phyloP scores from a whole-genome alignment of 1,284 basidiomycete species.

The Fomitopsis schrenkii region DNA sequence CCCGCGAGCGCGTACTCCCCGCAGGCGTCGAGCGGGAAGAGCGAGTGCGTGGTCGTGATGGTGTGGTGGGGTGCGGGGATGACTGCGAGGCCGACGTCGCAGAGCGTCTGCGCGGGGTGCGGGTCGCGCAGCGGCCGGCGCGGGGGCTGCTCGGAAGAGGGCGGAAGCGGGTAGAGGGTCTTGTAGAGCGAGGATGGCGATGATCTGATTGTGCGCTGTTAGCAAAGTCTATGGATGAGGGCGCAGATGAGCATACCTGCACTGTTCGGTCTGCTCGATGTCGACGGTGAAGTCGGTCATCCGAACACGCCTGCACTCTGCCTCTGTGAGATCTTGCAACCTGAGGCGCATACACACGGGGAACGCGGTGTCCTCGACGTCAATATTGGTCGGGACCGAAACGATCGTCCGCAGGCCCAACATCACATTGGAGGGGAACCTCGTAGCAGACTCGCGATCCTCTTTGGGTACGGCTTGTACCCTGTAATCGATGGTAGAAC shows the following conservation, averaged over 20 bases:
- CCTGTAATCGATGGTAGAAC: slow-evolving; percentile 34
- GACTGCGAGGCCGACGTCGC: slow-evolving; percentile 43
- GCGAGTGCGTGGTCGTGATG: slow-evolving; percentile 43
- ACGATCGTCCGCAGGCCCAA: slow-evolving; percentile 59
- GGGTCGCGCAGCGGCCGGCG: slow-evolving; percentile 46
- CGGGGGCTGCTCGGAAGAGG: slow-evolving; percentile 56
- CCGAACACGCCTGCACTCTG: slow-evolving; percentile 47
- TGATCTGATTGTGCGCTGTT: slow-evolving; percentile 29
- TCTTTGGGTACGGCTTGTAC: slow-evolving; percentile 31
- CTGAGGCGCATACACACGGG: slow-evolving; percentile 58
- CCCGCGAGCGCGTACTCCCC: slow-evolving; percentile 43
- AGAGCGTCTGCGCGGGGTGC: slow-evolving; percentile 49
- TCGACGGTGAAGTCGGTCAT: slow-evolving; percentile 51
- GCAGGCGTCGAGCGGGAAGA: slow-evolving; percentile 41
- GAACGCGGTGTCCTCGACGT: slow-evolving; percentile 41
- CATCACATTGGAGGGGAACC: slow-evolving; percentile 50
- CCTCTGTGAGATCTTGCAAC: slow-evolving; percentile 43
- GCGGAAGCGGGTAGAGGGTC: slow-evolving; percentile 50
- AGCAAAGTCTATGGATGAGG: neutral
- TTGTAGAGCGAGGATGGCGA: slow-evolving; percentile 36
- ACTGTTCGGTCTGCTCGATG: slow-evolving; percentile 59
- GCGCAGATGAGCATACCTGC: slow-evolving; percentile 39
- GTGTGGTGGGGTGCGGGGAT: slow-evolving; percentile 21
- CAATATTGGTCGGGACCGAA: slow-evolving; percentile 52
- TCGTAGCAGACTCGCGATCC: slow-evolving; percentile 9